phyloP scores from a whole-genome alignment of 2,329 filamentous ascomycete genomes.

The Grosmannia penicillata region DNA sequence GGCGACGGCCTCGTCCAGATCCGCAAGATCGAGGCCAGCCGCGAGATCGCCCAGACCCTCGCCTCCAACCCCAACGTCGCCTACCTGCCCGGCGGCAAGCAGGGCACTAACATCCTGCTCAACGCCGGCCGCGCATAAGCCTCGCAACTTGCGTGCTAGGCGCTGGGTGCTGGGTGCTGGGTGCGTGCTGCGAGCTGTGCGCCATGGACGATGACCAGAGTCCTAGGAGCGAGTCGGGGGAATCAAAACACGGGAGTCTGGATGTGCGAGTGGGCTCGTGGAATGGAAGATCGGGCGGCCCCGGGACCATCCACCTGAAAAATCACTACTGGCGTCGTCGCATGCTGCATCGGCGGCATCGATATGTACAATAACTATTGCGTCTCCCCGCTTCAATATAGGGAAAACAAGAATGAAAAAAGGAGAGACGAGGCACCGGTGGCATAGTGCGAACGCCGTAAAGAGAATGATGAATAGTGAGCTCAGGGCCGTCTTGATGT shows the following conservation, averaged over 20 bases:
- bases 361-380: conserved; percentile 2
- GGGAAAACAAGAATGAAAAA: neutral
- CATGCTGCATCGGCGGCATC: neutral
- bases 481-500: too few species aligned
- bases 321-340: conserved; percentile 2
- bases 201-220: too few species aligned
- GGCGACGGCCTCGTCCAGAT: conserved; percentile 94
- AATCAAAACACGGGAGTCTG: too few species aligned
- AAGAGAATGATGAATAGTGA: too few species aligned
- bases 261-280: neutral
- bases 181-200: too few species aligned
- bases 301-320: too few species aligned
- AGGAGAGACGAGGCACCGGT: too few species aligned
- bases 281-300: too few species aligned
- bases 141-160: too few species aligned
- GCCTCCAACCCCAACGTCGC: conserved; percentile 88
- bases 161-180: too few species aligned
- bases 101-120: conserved; percentile 38
- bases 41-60: conserved; percentile 85
- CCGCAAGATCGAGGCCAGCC: conserved; percentile 89
- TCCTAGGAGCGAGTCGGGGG: too few species aligned
- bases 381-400: conserved; percentile 5
- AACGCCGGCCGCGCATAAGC: conserved; percentile 31
- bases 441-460: too few species aligned
- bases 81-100: conserved; percentile 70